Evolutionary conservation across 2,329 filamentous ascomycete species (phyloP), one percentile per base, ranked within the genome.

Genomic region (Saccharata proteae): DNA sequence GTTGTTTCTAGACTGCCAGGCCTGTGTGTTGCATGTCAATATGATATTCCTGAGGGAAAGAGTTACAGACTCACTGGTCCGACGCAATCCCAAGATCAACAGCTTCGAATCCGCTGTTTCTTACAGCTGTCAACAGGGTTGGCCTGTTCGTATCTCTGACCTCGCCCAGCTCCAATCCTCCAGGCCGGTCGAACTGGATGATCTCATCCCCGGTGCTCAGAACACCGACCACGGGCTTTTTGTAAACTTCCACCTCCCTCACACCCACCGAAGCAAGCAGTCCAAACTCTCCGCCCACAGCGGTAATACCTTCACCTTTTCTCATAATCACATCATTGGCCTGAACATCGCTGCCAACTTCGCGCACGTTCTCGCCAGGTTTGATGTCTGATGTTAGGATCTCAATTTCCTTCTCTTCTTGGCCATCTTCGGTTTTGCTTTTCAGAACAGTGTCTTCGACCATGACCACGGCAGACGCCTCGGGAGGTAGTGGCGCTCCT

Each of bases 131-230:
- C 44, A 94, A 69, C 20, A 98, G 69, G 0, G 85, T 86, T 2
- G 86, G 83, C 9, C 90, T 72, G 49, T 98, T 98, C 4, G 83
- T 93, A 53, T 98, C 90, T 34, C 90, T 71, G 13, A 98, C 90
- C 54, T 96, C 83, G 21, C 90, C 90, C 0, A 81, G 62, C 3
- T 66, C 67, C 6, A 96, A 62, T 0, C 64, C 59, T 0, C 69
- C 72, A 0, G 71, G 63, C 16, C 69, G 62, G 36, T 78, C 63
- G 45, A 90, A 77, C 39, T 78, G 71, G 4, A 94, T 77, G 29
- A 98, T 82, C 55, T 98, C 90, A 49, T 98, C 88, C 14, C 90
- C 90, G 0, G 90, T 98, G 30, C 86, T 94, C 12, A 98, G 59
- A 2, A 98, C 76, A 4, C 86, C 90, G 6, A 98, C 66, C 6